Base-by-base conservation (phyloP, 768 basidiomycete genomes). In the Candolleomyces efflorescens region DNA sequence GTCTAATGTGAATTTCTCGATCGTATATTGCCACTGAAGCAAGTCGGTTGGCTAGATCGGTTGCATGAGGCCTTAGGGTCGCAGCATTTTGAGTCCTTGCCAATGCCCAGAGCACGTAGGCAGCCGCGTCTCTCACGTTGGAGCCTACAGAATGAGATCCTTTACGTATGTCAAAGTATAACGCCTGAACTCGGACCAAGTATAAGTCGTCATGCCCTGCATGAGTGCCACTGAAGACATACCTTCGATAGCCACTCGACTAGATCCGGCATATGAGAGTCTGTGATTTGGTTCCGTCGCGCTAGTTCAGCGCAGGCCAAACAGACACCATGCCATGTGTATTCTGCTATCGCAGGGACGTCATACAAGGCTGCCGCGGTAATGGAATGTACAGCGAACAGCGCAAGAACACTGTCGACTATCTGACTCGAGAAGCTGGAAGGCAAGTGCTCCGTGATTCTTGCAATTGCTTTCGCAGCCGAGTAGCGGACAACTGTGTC, bases 401-500 rank as follows among this genome's bases (percentile, higher is more conserved):
- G 74, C 0, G 76, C 79, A 59, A 94, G 74, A 36, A 94, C 74
- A 4, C 85, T 91, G 53, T 90, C 86, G 3, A 96, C 72, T n/a
- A 98, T 86, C 68, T 98, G 93, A 36, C 80, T 73, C 2, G 83
- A 77, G 63, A 93, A 90, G 36, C 87, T 86, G 1, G 72, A 59
- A 1, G 97, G 91, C 1, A 99, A 81, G 39, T 90, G 82, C 62
- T 90, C 86, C 2, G 91, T 80, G 46, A 98, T 82, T 6, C 94
- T 85, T 7, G 94, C 90, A 9, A 98, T 74, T 39, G 90, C 91
- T 71, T 98, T 99, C 10, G 97, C 91, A 4, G 93, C 84, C 13
- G 96, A 94, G 83, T 92, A 98, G 51, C 97, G 89, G 12, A 98
- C 93, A 24, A 94, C 77, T 0, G 96, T 98, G 65, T 97, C 95